Evolutionary conservation across 495 filamentous ascomycete genomes (phyloP), one percentile per base, ranked within the genome.

Genomic region (Penicillium salamii): DNA sequence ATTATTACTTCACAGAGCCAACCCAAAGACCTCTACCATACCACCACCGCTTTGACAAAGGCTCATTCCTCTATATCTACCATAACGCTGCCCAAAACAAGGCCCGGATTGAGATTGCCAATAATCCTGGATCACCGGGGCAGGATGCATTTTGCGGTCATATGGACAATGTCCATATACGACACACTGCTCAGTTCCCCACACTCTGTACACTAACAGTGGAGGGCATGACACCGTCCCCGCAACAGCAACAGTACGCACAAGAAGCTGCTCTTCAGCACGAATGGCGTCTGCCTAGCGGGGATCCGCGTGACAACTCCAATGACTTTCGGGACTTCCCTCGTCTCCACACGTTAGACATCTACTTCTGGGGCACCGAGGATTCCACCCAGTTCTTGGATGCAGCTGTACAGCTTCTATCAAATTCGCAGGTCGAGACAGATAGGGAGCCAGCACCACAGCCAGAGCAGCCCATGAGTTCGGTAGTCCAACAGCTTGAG

Each of bases 61-160:
- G 82, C 40, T 95, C 89, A 12, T 95, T 95, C 57, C 73, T 96
- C 32, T 96, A 95, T 64, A 70, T 96, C 20, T 91, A 91, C 65
- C 83, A 90, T 55, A 86, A 89, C 67, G 77, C 83, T 5, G 70
- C 76, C 33, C 77, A 84, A 49, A 78, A 79, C 35, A 82, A 80
- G 56, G 84, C 84, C 24, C 81, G 90, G 37, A 58, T 95, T 39
- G 91, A 96, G 69, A 77, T 96, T 53, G 91, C 91, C 32, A 96
- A 96, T 66, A 84, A 91, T 54, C 85, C 89, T 2, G 90, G 90
- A 18, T 88, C 84, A 14, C 75, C 85, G n/a, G 84, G 91, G 33
- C 91, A 96, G 65, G 91, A 96, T 77, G 88, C 89, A 28, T 93
- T 96, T 64, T 79, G 83, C 57, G 91, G 90, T 55, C 81, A 75